These are phyloP conservation scores for Metschnikowia gruessii DNA, from an alignment of 805 yeast genomes.

Conservation along the genomic window DNA sequence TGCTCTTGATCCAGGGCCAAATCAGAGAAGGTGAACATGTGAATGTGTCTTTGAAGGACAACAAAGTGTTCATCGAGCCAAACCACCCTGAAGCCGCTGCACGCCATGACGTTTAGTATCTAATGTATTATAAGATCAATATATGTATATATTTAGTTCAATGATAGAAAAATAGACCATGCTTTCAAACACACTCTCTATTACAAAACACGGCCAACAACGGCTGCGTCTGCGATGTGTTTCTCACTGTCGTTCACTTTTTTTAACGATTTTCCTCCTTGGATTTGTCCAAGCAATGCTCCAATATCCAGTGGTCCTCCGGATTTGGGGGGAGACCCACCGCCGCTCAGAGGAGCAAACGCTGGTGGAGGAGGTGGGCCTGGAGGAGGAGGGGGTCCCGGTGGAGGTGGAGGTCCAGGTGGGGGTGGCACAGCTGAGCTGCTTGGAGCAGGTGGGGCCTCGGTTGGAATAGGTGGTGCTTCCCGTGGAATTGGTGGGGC, in stretches of 20 bases:
- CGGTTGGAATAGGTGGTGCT: conserved; percentile 20
- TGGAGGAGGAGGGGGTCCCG: conserved; percentile 8
- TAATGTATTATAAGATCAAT: neutral
- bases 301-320: conserved; percentile 34
- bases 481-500: conserved; percentile 18
- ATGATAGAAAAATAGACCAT: neutral
- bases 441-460: conserved; percentile 7
- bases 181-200: no score
- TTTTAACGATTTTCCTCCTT: conserved; percentile 48
- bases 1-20: conserved; percentile 74
- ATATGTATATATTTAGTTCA: neutral
- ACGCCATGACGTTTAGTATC: neutral
- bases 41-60: conserved; percentile 25
- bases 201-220: conserved; percentile 49
- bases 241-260: conserved; percentile 50
- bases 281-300: conserved; percentile 57
- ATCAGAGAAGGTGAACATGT: conserved; percentile 42
- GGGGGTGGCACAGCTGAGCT: conserved; percentile 4
- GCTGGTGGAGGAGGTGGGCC: conserved; percentile 14
- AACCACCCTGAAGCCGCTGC: conserved; percentile 27
- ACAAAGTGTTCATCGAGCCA: conserved; percentile 28
- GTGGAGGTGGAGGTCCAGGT: conserved; percentile 15
- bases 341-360: conserved; percentile 19
- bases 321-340: conserved; percentile 29
- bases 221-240: conserved; percentile 43